Base-by-base conservation (phyloP, 2,329 filamentous ascomycete genomes). In the Cercospora sp. region DNA sequence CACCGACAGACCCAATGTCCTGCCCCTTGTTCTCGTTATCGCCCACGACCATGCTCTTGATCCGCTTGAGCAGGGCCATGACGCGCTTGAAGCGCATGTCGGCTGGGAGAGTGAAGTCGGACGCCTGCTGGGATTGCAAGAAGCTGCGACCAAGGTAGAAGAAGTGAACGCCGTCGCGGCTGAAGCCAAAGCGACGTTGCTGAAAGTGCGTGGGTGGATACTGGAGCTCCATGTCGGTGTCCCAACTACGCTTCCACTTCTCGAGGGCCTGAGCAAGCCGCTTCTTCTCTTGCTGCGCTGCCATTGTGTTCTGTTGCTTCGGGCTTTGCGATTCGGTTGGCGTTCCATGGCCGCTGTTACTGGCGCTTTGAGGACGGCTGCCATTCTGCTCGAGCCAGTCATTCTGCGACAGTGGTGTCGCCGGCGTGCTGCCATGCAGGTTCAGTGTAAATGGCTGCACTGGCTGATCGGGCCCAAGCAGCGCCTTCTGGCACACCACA, bases 201-300 rank as follows among this genome's bases (percentile, higher is more conserved):
- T 81, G 82, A 5, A 81, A 76, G n/a, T 80, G 81, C 5, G 77
- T 75, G 26, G 81, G 86, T 6, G 88, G 87, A 69, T 91, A 92
- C 75, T 93, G 90, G 42, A 85, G 80, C 12, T 84, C 82, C 82
- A 91, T 89, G 73, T 93, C 91, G 66, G 83, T 80, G 75, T 92
- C 90, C 90, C 90, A 92, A 69, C 85, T 86, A 18, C 82, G 82
- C 79, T 92, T 92, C 86, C 91, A 92, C 73, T 91, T 90, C 70
- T 89, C 87, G 48, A 93, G 81, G 16, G 89, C 89, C 58, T 78
- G 79, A 61, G 79, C 81, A 20, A 83, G 81, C 5, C 79, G 78
- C 68, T 81, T 80, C 70, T 83, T 80, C 39, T 83, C 83, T 55
- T 82, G 82, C 62, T 87, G 80, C 3, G 80, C 79, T 64, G 86